Percentiles rank a stretch among this genome's conserved stretches.
These are phyloP conservation scores for Aschersonia sp. DNA, from an alignment of 2,329 filamentous ascomycete genomes.

Conservation along the genomic window DNA sequence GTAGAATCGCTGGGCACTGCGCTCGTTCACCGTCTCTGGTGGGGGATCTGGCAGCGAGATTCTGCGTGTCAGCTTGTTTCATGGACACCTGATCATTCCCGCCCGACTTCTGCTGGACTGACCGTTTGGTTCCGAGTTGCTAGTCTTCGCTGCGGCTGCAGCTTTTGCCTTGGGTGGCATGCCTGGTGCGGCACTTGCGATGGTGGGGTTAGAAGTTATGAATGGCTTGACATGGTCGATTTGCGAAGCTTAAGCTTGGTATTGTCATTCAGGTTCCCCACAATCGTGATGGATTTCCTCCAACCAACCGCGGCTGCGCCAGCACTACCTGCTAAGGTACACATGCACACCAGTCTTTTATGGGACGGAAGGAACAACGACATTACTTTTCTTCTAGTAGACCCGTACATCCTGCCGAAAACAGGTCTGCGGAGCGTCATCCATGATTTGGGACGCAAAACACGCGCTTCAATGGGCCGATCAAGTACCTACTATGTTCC, in stretches of 20 bases:
- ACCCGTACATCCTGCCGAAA: too few species aligned
- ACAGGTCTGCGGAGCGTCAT: too few species aligned
- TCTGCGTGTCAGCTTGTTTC: not conserved
- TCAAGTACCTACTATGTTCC: too few species aligned
- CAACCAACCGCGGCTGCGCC: too few species aligned
- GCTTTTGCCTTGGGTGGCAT: conserved; percentile 12
- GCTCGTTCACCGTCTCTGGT: conserved; percentile 32
- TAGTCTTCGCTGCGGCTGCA: conserved; percentile 6
- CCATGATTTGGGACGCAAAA: too few species aligned
- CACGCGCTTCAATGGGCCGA: too few species aligned
- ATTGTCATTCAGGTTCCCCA: conserved; percentile 6
- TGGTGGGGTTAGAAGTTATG: conserved; percentile 6
- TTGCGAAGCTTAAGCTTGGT: not conserved
- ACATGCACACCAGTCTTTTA: too few species aligned
- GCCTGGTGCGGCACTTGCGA: not conserved
- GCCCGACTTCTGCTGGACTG: not conserved
- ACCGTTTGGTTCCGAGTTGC: conserved; percentile 11
- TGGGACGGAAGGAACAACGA: too few species aligned
- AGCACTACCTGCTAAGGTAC: too few species aligned
- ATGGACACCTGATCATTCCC: not conserved
- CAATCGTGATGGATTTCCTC: too few species aligned
- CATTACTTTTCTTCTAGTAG: not conserved
- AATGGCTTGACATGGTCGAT: not conserved
- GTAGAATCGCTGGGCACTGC: conserved; percentile 30
- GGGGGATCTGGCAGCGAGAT: conserved; percentile 2